Conservation (phyloP, 306 rosid species). For the Medicago arabica region DNA sequence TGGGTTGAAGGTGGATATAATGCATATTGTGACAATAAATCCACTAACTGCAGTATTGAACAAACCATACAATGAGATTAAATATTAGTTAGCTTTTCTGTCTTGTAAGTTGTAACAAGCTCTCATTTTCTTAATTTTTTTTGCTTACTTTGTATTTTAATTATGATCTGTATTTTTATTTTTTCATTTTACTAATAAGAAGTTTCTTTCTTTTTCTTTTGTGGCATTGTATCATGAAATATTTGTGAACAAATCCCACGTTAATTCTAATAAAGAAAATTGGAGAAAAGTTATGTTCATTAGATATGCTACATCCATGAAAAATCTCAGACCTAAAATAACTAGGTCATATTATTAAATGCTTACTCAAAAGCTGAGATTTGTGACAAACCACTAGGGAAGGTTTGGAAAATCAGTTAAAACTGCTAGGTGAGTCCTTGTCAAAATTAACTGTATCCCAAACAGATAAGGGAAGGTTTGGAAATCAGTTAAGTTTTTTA, state of each 20-base stretch:
- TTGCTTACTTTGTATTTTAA: constrained; percentile 37
- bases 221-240: constrained; percentile 29
- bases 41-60: constrained; percentile 14
- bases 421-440: too few relatives aligned
- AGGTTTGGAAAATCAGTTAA: too few relatives aligned
- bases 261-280: neutral
- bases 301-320: neutral
- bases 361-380: too few relatives aligned
- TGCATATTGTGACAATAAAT: neutral
- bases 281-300: constrained; percentile 8
- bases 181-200: constrained; percentile 17
- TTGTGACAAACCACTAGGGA: too few relatives aligned
- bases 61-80: constrained; percentile 3
- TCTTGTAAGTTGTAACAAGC: constrained; percentile 19
- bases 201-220: neutral
- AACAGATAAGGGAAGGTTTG: too few relatives aligned
- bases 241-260: constrained; percentile 15
- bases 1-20: too few relatives aligned
- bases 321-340: too few relatives aligned
- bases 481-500: too few relatives aligned
- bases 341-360: too few relatives aligned
- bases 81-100: constrained; percentile 23
- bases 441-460: too few relatives aligned
- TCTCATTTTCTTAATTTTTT: constrained; percentile 27
- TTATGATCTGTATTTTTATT: constrained; percentile 23